Conservation (phyloP, 2,329 filamentous ascomycete genomes). For the Xenoacremonium recifei region DNA sequence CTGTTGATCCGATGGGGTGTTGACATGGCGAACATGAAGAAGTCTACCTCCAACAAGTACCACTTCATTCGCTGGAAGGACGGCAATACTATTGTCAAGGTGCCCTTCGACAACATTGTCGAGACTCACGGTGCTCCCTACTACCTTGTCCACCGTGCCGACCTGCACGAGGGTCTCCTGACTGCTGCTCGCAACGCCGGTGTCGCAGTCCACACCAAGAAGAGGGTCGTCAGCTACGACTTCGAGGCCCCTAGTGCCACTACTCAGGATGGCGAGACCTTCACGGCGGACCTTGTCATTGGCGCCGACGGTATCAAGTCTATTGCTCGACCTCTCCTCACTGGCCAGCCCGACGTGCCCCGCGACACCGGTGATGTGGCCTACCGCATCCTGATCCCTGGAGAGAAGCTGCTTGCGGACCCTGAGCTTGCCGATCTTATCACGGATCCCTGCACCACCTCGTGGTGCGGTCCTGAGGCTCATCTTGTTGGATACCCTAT, state of each 20-base stretch:
- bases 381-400: constrained; percentile 57
- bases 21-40: constrained; percentile 25
- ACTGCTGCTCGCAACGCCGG: not conserved
- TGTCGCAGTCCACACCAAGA: not conserved
- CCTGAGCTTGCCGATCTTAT: constrained; percentile 51
- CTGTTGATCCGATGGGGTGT: constrained; percentile 25
- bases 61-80: constrained; percentile 27
- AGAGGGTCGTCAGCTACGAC: not conserved
- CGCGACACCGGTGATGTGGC: constrained; percentile 61
- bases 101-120: constrained; percentile 13
- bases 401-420: constrained; percentile 47
- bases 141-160: constrained; percentile 2
- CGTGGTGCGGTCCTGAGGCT: constrained; percentile 60
- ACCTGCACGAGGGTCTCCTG: constrained; percentile 2
- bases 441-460: constrained; percentile 48
- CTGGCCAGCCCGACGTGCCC: constrained; percentile 45
- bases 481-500: constrained; percentile 64
- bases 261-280: not conserved
- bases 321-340: constrained; percentile 46
- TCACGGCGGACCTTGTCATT: constrained; percentile 36
- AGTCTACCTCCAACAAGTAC: constrained; percentile 19
- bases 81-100: constrained; percentile 22
- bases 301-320: constrained; percentile 65
- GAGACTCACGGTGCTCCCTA: constrained; percentile 1
- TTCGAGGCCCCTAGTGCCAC: constrained; percentile 1